These are phyloP conservation scores for Auricularia cornea DNA, from an alignment of 768 basidiomycete genomes.

Conservation along the genomic window DNA sequence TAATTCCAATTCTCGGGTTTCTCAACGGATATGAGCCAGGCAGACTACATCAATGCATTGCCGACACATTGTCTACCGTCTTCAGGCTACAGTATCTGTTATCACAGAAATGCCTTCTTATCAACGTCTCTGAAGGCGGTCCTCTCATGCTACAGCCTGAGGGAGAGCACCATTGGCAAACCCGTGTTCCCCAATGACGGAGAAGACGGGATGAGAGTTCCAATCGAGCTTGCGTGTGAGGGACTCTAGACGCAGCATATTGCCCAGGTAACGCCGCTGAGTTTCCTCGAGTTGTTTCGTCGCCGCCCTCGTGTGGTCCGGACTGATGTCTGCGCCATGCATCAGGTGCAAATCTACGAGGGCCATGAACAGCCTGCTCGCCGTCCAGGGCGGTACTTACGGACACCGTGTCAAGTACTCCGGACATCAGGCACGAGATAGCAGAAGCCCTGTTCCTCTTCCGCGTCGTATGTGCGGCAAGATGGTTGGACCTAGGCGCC, in stretches of 20 bases:
- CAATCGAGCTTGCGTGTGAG: no score
- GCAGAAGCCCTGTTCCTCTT: neutral
- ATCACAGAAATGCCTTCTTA: no score
- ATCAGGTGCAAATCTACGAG: conserved; percentile 18
- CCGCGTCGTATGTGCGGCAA: conserved; percentile 1
- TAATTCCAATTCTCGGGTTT: no score
- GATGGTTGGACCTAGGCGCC: conserved; percentile 1
- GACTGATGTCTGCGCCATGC: conserved; percentile 15
- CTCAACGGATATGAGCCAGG: no score
- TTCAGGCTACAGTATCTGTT: no score
- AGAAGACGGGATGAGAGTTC: no score
- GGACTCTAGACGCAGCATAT: conserved; percentile 17
- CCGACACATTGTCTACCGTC: no score
- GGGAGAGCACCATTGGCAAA: no score
- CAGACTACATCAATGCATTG: no score
- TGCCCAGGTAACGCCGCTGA: conserved; percentile 16
- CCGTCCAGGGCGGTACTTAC: conserved; percentile 2
- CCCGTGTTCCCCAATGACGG: no score
- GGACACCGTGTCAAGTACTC: neutral
- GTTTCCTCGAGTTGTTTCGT: conserved; percentile 5
- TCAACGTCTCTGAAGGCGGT: no score
- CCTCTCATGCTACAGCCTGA: no score
- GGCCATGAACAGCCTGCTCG: conserved; percentile 14
- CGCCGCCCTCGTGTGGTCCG: conserved; percentile 9
- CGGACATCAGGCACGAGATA: neutral